Evolutionary conservation across 768 basidiomycete genomes (phyloP).

Genomic region (Tylopilus vinaceipallidus): DNA sequence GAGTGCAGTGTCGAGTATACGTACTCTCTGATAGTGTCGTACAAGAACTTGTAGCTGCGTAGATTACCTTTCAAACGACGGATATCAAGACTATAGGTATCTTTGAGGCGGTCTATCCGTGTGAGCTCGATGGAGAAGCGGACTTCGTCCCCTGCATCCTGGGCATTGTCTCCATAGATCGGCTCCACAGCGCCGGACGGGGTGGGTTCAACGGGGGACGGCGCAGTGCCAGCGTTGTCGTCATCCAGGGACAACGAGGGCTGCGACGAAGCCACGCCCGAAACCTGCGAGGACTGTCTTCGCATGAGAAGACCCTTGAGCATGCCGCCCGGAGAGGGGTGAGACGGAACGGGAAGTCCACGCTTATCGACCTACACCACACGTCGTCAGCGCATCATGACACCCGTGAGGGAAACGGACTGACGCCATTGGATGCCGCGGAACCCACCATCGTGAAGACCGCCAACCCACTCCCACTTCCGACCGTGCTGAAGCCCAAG

Average conservation of each 20-base stretch:
- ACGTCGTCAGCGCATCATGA: conserved; percentile 6
- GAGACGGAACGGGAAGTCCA: conserved; percentile 81
- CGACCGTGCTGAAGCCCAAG: conserved; percentile 41
- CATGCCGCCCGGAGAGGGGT: conserved; percentile 72
- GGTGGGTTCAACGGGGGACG: conserved; percentile 37
- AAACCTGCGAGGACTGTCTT: conserved; percentile 83
- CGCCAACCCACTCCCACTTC: conserved; percentile 49
- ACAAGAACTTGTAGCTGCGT: conserved; percentile 90
- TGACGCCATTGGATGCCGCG: conserved; percentile 83
- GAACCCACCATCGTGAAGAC: conserved; percentile 78
- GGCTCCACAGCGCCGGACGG: conserved; percentile 43
- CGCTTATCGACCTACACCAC: conserved; percentile 76
- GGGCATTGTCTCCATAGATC: conserved; percentile 73
- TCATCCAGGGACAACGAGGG: conserved; percentile 52
- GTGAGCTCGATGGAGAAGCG: conserved; percentile 95
- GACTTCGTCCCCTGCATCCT: conserved; percentile 94
- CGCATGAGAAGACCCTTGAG: conserved; percentile 87
- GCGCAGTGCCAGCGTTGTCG: conserved; percentile 24
- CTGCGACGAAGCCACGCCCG: conserved; percentile 35
- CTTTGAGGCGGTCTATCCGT: conserved; percentile 81
- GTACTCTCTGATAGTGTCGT: conserved; percentile 83
- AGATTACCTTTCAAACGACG: conserved; percentile 89
- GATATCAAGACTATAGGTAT: conserved; percentile 90
- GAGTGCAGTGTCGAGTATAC: conserved; percentile 33
- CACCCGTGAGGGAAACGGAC: conserved; percentile 29